Conservation (phyloP, 2,329 filamentous ascomycete species). For the Alternaria triticina region DNA sequence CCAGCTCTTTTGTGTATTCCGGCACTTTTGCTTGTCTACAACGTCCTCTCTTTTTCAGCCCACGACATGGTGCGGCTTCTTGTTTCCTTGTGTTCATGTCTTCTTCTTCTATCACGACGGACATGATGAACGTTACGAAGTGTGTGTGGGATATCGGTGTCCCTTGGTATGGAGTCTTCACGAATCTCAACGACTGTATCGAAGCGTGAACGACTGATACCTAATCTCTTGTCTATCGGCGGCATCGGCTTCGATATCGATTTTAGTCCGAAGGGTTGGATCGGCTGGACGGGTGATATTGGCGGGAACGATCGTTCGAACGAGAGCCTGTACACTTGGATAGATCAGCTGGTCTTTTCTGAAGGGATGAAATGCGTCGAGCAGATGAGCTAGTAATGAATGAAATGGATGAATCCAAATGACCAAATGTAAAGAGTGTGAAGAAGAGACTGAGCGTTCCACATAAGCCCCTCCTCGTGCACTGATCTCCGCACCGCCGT, state of each 20-base stretch:
- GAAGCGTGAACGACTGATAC: constrained; percentile 30
- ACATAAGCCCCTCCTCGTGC: constrained; percentile 26
- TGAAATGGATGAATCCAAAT: constrained; percentile 18
- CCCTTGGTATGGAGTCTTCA: constrained; percentile 20
- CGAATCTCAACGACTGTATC: constrained; percentile 28
- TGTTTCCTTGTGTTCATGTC: constrained; percentile 23
- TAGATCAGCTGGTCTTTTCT: constrained; percentile 19
- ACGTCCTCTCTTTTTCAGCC: constrained; percentile 25
- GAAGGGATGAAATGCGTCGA: constrained; percentile 13
- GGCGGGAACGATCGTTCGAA: constrained; percentile 2
- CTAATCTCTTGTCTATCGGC: constrained; percentile 23
- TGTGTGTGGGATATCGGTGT: constrained; percentile 18
- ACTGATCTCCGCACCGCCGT: constrained; percentile 26
- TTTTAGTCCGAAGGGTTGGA: constrained; percentile 5
- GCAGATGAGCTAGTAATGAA: constrained; percentile 30
- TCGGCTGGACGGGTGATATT: constrained; percentile 9
- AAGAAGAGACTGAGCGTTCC: constrained; percentile 24
- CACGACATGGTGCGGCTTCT: constrained; percentile 18
- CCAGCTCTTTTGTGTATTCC: constrained; percentile 35
- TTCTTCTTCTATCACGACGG: constrained; percentile 32
- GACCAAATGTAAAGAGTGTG: constrained; percentile 16
- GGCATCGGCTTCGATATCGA: constrained; percentile 21
- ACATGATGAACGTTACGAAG: constrained; percentile 33
- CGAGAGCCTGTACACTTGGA: constrained; percentile 13
- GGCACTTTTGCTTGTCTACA: constrained; percentile 27